Conservation (phyloP, 1,284 basidiomycete species). For the Porodaedalea pini region DNA sequence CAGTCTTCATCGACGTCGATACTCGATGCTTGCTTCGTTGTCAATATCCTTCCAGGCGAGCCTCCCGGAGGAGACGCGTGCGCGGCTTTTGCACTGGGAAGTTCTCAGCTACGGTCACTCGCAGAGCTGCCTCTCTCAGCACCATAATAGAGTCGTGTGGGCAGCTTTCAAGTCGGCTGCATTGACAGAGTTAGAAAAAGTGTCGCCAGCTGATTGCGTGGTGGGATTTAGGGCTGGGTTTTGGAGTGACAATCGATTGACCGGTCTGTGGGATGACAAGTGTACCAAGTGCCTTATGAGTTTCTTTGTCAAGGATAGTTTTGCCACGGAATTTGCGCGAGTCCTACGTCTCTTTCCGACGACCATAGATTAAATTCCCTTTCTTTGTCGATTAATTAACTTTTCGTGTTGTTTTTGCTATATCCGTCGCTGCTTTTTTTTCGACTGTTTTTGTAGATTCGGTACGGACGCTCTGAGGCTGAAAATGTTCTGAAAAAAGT, state of each 20-base stretch:
- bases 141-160: slow-evolving; percentile 3
- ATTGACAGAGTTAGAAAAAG: background rate
- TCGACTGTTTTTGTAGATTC: no score
- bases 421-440: no score
- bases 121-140: slow-evolving; percentile 1
- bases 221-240: background rate
- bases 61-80: background rate
- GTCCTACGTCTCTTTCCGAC: slow-evolving; percentile 1
- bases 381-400: no score
- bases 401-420: no score
- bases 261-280: slow-evolving; percentile 1
- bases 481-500: no score
- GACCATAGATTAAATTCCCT: background rate
- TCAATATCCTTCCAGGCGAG: slow-evolving; percentile 1
- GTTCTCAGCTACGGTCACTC: background rate
- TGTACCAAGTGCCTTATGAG: slow-evolving; percentile 4
- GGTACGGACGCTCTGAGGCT: no score
- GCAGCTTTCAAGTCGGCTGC: slow-evolving; percentile 3
- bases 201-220: background rate
- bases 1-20: slow-evolving; percentile 11
- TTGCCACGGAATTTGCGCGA: slow-evolving; percentile 4
- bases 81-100: slow-evolving; percentile 7
- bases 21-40: background rate
- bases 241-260: background rate
- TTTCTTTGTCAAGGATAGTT: background rate